Evolutionary conservation across 1,284 basidiomycete species (phyloP), one percentile per base, ranked within the genome.

Genomic region (Heliocybe sulcata): DNA sequence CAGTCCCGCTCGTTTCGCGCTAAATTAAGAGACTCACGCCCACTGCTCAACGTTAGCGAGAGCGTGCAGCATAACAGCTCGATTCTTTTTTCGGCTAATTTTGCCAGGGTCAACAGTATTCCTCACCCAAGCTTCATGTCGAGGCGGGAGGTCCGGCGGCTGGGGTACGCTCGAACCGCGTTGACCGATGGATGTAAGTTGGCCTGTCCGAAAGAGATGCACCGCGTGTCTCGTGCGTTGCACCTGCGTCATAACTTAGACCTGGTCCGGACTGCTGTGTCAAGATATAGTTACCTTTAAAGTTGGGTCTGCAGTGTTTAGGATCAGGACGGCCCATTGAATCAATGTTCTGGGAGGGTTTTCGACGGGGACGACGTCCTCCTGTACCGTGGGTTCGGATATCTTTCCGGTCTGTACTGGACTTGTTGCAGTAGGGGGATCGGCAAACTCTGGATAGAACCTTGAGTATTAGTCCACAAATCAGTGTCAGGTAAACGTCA

Each of bases 1-100:
- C 69, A 20, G 25, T 10, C 20, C 19, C 2, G 20, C 9, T 8
- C 6, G 16, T 22, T 11, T 58, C 65, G 68, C 1, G 69, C 65
- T n/a, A 71, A 59, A 53, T 70, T 67, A 29, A 66, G 16, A 12
- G 1, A 84, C 85, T 77, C 62, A 87, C 83, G 92, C 92, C 87
- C 91, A 96, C 65, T 93, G 92, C 63, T 94, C 92, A 53, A 96
- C 93, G 66, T 93, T 93, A 1, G 92, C 92, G 3, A 94, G 73
- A 1, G 91, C 89, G 71, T 93, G 78, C 20, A 94, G 72, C 81
- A 93, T 81, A 3, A 85, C 81, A 2, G 89, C 85, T 20, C 26
- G 4, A n/a, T 42, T 42, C 16, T 42, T 42, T 42, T 16, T 42
- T 20, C 38, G 38, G 6, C 38, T 16, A 42, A 42, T 42, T 16